Evolutionary conservation across 306 rosid genomes (phyloP).

Genomic region (Lathyrus oleraceus): DNA sequence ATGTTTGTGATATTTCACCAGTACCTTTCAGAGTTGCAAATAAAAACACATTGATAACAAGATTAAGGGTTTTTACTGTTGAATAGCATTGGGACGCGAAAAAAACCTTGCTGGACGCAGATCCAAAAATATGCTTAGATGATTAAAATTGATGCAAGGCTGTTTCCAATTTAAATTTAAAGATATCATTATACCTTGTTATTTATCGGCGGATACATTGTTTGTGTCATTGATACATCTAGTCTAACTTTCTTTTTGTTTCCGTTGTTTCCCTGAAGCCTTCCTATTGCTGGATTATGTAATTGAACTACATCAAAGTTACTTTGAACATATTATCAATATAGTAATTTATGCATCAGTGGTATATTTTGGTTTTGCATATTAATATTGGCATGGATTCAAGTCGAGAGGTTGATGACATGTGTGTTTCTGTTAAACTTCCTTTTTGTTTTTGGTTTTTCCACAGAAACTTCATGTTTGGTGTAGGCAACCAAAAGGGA

Average conservation of each 20-base stretch:
- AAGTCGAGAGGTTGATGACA: conserved; percentile 28
- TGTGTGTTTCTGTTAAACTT: conserved; percentile 29
- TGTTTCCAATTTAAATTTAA: conserved; percentile 24
- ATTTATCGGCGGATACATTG: conserved; percentile 14
- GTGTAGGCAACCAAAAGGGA: conserved; percentile 74
- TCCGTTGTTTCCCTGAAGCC: not conserved
- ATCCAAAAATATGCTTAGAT: not conserved
- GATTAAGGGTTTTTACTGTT: conserved; percentile 7
- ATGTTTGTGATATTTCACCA: not conserved
- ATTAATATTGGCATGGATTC: conserved; percentile 13
- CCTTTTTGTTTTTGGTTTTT: conserved; percentile 35
- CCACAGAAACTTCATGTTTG: conserved; percentile 89
- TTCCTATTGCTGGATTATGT: conserved; percentile 20
- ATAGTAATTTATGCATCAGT: conserved; percentile 12
- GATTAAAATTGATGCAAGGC: not conserved
- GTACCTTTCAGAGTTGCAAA: conserved; percentile 15
- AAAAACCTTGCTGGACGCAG: too few species aligned
- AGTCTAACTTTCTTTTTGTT: conserved; percentile 28
- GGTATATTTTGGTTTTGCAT: conserved; percentile 11
- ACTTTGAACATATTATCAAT: conserved; percentile 14
- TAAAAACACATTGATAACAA: not conserved
- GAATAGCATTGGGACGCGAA: too few species aligned
- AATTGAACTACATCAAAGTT: not conserved
- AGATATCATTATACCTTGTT: conserved; percentile 7
- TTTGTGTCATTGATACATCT: conserved; percentile 28